phyloP scores from a whole-genome alignment of 2,329 filamentous ascomycete species.

The Cylindrodendrum hubeiense region DNA sequence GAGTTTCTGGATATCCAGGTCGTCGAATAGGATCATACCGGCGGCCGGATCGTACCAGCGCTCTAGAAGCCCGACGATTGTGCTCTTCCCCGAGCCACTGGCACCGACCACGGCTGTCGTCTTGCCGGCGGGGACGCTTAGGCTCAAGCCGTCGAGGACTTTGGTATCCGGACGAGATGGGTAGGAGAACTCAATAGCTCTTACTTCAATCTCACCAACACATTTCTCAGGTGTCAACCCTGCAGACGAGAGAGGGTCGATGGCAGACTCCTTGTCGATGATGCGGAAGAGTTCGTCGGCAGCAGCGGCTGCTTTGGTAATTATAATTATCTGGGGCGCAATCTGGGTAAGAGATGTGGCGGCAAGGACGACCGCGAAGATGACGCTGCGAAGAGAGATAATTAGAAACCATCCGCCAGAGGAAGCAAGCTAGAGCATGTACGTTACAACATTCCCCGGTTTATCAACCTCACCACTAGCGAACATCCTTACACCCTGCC shows the following conservation, averaged over 20 bases:
- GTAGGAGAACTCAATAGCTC: no score
- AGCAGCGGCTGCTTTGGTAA: constrained; percentile 51
- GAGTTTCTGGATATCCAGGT: background rate
- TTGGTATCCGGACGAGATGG: no score
- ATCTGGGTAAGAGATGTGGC: constrained; percentile 53
- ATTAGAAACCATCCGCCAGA: background rate
- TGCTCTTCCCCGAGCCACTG: background rate
- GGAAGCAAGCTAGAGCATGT: background rate
- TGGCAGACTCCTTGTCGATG: constrained; percentile 53
- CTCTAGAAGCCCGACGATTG: background rate
- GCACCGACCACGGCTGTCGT: background rate
- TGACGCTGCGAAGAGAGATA: constrained; percentile 46
- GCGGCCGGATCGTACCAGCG: background rate
- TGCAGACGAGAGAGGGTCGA: constrained; percentile 55
- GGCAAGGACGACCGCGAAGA: constrained; percentile 55
- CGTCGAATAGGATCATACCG: background rate
- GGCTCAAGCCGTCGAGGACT: no score
- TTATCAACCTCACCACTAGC: constrained; percentile 51
- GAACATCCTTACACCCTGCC: constrained; percentile 57
- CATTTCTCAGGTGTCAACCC: no score
- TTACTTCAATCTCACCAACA: no score
- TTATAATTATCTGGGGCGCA: constrained; percentile 53
- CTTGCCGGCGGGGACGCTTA: no score
- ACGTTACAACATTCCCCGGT: constrained; percentile 56
- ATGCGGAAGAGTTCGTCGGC: constrained; percentile 52